Evolutionary conservation across 2,329 filamentous ascomycete genomes (phyloP).

Genomic region (Rutstroemia sydowiana): DNA sequence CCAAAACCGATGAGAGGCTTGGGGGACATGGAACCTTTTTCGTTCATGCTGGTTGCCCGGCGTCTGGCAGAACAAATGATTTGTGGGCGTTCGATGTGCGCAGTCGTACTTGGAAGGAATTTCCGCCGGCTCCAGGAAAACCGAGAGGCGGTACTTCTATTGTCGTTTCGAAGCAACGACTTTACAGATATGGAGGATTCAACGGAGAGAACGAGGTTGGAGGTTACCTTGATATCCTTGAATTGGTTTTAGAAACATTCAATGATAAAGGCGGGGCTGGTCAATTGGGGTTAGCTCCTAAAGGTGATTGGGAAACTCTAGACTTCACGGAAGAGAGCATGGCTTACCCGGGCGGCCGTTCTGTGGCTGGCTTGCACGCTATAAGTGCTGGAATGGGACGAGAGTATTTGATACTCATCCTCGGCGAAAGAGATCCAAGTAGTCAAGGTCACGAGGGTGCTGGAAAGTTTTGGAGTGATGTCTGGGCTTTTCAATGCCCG

Average conservation of each 20-base stretch:
- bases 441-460: constrained; percentile 42
- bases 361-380: constrained; percentile 46
- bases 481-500: constrained; percentile 58
- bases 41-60: constrained; percentile 67
- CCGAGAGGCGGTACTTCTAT: constrained; percentile 62
- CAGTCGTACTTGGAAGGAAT: constrained; percentile 57
- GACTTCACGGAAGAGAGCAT: constrained; percentile 35
- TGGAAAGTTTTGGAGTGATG: constrained; percentile 50
- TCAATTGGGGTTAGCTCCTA: constrained; percentile 44
- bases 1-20: constrained; percentile 49
- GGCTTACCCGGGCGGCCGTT: constrained; percentile 46
- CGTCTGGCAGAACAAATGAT: constrained; percentile 55
- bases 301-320: constrained; percentile 48
- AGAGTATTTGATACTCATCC: constrained; percentile 54
- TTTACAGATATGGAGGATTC: constrained; percentile 77
- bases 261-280: constrained; percentile 41
- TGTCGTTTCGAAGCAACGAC: constrained; percentile 51
- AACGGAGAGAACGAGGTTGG: constrained; percentile 65
- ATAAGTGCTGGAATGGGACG: constrained; percentile 52
- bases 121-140: constrained; percentile 59
- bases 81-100: constrained; percentile 71
- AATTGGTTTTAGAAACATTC: constrained; percentile 49
- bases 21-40: constrained; percentile 65
- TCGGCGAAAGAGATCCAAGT: constrained; percentile 49
- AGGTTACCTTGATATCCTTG: constrained; percentile 60